Evolutionary conservation across 345 rosid genomes (phyloP).

Genomic region (Litchi chinensis): DNA sequence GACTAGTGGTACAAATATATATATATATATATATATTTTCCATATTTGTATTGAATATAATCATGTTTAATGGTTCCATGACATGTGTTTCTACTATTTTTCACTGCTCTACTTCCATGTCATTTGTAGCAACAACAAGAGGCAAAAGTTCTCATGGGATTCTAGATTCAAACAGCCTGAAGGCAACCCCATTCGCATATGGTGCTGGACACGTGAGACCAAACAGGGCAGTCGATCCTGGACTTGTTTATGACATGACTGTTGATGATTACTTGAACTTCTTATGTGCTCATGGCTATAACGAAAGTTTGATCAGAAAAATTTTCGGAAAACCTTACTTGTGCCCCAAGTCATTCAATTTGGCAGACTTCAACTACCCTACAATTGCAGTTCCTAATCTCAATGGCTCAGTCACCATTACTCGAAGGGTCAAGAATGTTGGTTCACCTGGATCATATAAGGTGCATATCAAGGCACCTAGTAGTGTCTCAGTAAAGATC

Average conservation of each 20-base stretch:
- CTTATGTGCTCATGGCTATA: slow-evolving; percentile 45
- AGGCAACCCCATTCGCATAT: slow-evolving; percentile 51
- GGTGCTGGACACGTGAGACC: slow-evolving; percentile 57
- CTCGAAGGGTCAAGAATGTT: slow-evolving; percentile 49
- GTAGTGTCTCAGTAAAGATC: slow-evolving; percentile 35
- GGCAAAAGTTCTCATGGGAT: slow-evolving; percentile 28
- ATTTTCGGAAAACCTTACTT: slow-evolving; percentile 20
- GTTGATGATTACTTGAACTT: slow-evolving; percentile 43
- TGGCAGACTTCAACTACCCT: slow-evolving; percentile 55
- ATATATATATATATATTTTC: too few species aligned
- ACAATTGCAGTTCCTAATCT: slow-evolving; percentile 44
- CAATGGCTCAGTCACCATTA: slow-evolving; percentile 16
- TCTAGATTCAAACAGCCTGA: slow-evolving; percentile 15
- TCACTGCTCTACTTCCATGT: neutral
- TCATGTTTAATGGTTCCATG: too few species aligned
- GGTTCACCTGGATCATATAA: slow-evolving; percentile 43
- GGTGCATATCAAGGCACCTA: slow-evolving; percentile 28
- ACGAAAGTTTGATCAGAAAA: slow-evolving; percentile 6
- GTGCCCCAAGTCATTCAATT: slow-evolving; percentile 31
- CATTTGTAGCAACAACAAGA: slow-evolving; percentile 34
- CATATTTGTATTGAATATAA: neutral
- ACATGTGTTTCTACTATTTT: neutral
- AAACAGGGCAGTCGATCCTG: slow-evolving; percentile 50
- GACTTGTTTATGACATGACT: slow-evolving; percentile 49
- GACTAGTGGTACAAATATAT: slow-evolving; percentile 17